phyloP scores from a whole-genome alignment of 2,329 filamentous ascomycete genomes.

The Pseudopithomyces chartarum region DNA sequence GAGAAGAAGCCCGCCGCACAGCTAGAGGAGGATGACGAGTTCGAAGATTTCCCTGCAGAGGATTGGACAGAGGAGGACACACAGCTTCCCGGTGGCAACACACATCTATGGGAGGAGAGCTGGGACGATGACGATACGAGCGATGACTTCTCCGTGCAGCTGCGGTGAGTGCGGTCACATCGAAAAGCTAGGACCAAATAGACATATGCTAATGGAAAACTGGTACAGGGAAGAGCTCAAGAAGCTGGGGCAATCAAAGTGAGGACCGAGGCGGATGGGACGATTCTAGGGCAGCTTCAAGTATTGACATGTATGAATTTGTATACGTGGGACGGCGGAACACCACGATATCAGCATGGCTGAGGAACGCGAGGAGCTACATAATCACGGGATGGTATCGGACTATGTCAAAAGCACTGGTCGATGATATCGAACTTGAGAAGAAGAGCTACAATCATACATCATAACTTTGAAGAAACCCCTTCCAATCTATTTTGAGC shows the following conservation, averaged over 20 bases:
- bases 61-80: conserved; percentile 95
- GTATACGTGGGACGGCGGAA: background rate
- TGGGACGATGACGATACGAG: conserved; percentile 99
- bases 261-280: conserved; percentile 12
- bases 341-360: background rate
- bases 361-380: background rate
- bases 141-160: conserved; percentile 93
- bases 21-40: conserved; percentile 97
- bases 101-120: conserved; percentile 98
- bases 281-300: background rate
- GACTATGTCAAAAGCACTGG: conserved; percentile 13
- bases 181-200: background rate
- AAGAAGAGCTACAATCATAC: conserved; percentile 34
- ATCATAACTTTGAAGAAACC: conserved; percentile 39
- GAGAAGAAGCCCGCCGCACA: conserved; percentile 68
- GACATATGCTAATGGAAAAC: background rate
- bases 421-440: conserved; percentile 22
- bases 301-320: background rate
- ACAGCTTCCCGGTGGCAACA: conserved; percentile 75
- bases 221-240: conserved; percentile 79
- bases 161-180: conserved; percentile 70
- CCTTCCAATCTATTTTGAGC: conserved; percentile 40
- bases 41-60: conserved; percentile 97
- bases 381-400: conserved; percentile 16
- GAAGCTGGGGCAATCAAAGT: conserved; percentile 79